Base-by-base conservation (phyloP, 2,329 filamentous ascomycete species). In the Rutstroemia sydowiana region DNA sequence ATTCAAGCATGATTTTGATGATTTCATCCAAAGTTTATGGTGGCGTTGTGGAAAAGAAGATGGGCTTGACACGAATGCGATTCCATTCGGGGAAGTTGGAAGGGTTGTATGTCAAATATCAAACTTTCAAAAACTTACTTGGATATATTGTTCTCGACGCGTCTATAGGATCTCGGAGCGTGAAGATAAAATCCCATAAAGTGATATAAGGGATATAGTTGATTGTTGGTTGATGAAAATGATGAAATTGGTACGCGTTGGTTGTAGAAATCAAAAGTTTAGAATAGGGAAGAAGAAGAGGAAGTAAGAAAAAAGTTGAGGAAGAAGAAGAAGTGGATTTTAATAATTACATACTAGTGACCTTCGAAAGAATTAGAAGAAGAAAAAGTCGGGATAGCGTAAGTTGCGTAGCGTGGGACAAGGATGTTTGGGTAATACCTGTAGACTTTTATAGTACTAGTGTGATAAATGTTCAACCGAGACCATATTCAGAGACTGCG, bases 271-370 rank as follows among this genome's bases (percentile, higher is more conserved):
- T 20, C 18, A n/a, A 60, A 59, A 63, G 60, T 62, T 58, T 60
- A 63, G 59, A 60, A 58, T 56, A 61, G 64, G 63, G 63, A 63
- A 58, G 61, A 65, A 64, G 66, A 67, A 60, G 57, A 59, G 63
- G 55, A 53, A 50, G 52, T 34, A 23, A 31, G 50, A 48, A 28
- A 53, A 39, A 45, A 51, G 23, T 26, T 26, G 23, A 48, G 26
- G 32, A 34, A 34, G 32, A 34, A 34, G 32, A 34, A 42, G 39
- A 42, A 47, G 41, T 40, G 46, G 39, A 42, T 42, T 42, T 42
- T 42, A 42, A 11, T 23, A n/a, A n/a, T n/a, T n/a, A n/a, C n/a
- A n/a, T n/a, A n/a, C n/a, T n/a, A n/a, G 16, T 41, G n/a, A 14
- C 9, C 2, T 10, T 20, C n/a, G 21, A 20, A 41, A 21, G 37